A percentile compares a stretch with the other conserved stretches of the same genome.
Conservation (phyloP, 192 early-diverging fungal species). For the Backusella morwellensis region DNA sequence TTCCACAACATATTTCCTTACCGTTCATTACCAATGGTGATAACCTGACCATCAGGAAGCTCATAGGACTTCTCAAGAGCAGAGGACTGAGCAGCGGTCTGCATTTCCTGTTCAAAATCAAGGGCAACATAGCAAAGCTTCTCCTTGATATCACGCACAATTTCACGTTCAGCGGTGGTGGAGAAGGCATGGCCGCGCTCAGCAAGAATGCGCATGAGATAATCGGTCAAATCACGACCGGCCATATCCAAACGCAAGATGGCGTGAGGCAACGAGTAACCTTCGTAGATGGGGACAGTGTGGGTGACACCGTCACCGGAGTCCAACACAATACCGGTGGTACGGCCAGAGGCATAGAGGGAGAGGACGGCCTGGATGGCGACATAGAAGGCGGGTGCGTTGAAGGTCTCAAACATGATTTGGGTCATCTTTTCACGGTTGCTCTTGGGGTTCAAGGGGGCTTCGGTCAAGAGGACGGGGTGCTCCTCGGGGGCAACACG, state of each 20-base stretch:
- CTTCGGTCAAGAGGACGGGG: constrained; percentile 96
- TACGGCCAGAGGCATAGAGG: constrained; percentile 95
- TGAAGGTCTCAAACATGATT: constrained; percentile 99
- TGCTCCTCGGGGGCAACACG: constrained; percentile 98
- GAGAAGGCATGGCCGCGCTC: constrained; percentile 96
- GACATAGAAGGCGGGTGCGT: constrained; percentile 96
- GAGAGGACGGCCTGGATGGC: constrained; percentile 96
- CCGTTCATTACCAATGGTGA: constrained; percentile 97
- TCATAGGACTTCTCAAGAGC: constrained; percentile 97
- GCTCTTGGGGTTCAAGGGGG: constrained; percentile 95
- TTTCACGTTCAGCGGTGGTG: constrained; percentile 96
- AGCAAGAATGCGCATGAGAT: constrained; percentile 91
- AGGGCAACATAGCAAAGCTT: constrained; percentile 98
- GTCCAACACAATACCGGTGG: constrained; percentile 98
- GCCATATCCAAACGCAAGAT: constrained; percentile 96
- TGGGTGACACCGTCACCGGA: constrained; percentile 98
- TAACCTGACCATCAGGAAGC: constrained; percentile 97
- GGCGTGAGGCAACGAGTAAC: constrained; percentile 93
- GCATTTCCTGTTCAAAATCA: constrained; percentile 98
- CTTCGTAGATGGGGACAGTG: constrained; percentile 98
- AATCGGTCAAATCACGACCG: constrained; percentile 95
- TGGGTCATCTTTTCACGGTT: constrained; percentile 99
- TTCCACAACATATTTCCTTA: constrained; percentile 2
- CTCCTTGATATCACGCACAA: constrained; percentile 99
- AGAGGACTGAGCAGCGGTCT: constrained; percentile 89